phyloP scores from a whole-genome alignment of 2,329 filamentous ascomycete genomes.

The Thelonectria discophora region DNA sequence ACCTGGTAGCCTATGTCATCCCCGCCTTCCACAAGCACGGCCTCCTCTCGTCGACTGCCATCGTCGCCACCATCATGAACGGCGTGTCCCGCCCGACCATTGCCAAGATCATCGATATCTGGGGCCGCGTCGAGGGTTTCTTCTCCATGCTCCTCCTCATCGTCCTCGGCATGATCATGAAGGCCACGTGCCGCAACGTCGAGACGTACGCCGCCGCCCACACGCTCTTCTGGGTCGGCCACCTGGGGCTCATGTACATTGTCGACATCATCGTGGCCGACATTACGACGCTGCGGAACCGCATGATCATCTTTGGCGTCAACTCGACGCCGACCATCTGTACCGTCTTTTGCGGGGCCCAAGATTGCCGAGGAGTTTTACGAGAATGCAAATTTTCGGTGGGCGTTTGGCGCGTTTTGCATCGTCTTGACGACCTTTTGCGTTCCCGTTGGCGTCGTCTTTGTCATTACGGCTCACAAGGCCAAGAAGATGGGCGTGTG shows the following conservation, averaged over 20 bases:
- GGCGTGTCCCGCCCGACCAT: constrained; percentile 52
- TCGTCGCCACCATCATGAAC: constrained; percentile 61
- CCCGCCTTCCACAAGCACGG: constrained; percentile 72
- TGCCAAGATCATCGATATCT: constrained; percentile 60
- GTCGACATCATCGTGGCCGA: constrained; percentile 55
- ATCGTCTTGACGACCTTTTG: constrained; percentile 70
- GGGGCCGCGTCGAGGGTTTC: constrained; percentile 58
- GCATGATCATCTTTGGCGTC: constrained; percentile 55
- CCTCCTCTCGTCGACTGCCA: constrained; percentile 69
- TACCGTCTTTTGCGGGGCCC: constrained; percentile 52
- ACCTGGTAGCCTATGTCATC: constrained; percentile 71
- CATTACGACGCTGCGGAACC: constrained; percentile 54
- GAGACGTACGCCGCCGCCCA: constrained; percentile 68
- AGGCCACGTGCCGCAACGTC: constrained; percentile 67
- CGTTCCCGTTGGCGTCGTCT: constrained; percentile 64
- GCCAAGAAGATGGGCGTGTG: constrained; percentile 61
- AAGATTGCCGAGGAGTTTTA: constrained; percentile 38
- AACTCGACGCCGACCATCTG: constrained; percentile 55
- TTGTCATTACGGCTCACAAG: constrained; percentile 64
- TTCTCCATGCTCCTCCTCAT: constrained; percentile 53
- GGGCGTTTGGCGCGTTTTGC: constrained; percentile 67
- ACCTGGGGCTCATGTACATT: constrained; percentile 52
- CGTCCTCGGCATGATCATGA: constrained; percentile 67
- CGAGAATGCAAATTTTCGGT: constrained; percentile 36
- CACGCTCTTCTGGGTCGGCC: constrained; percentile 71